Evolutionary conservation across 352 stramenopile genomes (phyloP).

Genomic region (Phytophthora boehmeriae): DNA sequence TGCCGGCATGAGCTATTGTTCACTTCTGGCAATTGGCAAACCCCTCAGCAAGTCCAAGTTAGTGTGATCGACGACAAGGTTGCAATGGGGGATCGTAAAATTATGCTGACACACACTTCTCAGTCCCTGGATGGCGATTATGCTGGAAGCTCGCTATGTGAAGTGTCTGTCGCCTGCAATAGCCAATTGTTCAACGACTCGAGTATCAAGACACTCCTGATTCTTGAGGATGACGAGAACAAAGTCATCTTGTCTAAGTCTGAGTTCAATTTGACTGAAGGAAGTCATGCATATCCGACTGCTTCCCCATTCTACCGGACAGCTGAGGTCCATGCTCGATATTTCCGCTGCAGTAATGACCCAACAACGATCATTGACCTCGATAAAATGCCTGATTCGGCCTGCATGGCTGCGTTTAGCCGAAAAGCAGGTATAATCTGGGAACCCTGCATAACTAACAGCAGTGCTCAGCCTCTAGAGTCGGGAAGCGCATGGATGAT

Average conservation of each 20-base stretch:
- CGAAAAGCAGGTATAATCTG: constrained; percentile 14
- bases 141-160: constrained; percentile 38
- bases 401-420: constrained; percentile 27
- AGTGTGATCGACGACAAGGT: constrained; percentile 56
- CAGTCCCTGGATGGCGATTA: constrained; percentile 58
- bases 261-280: constrained; percentile 52
- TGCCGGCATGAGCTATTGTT: constrained; percentile 69
- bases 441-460: constrained; percentile 51
- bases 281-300: constrained; percentile 50
- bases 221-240: constrained; percentile 73
- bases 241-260: constrained; percentile 57
- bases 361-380: constrained; percentile 22
- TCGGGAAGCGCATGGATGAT: constrained; percentile 65
- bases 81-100: constrained; percentile 51
- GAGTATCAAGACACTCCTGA: constrained; percentile 51
- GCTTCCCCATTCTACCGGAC: constrained; percentile 40
- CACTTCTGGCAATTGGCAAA: constrained; percentile 59
- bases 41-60: constrained; percentile 42
- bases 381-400: not conserved
- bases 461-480: constrained; percentile 30
- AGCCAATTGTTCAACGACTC: constrained; percentile 49
- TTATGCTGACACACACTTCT: constrained; percentile 52
- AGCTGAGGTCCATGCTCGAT: constrained; percentile 27
- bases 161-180: constrained; percentile 21
- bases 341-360: constrained; percentile 41